A percentile compares a stretch with the other conserved stretches of the same genome.
Conservation (phyloP, 208 protist genomes). For the Jaenimonas drosophilae region DNA sequence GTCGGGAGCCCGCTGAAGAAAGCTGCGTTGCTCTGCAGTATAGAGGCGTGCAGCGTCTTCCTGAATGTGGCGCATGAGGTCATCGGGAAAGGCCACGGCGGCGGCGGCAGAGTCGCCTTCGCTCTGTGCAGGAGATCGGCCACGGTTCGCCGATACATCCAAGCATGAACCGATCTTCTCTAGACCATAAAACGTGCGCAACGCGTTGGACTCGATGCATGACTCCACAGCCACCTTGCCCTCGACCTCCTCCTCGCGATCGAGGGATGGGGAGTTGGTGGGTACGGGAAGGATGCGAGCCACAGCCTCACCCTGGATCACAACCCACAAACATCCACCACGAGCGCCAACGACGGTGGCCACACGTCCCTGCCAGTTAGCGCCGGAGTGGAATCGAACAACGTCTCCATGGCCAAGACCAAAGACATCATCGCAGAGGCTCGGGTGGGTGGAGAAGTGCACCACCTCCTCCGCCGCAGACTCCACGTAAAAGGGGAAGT, state of each 20-base stretch:
- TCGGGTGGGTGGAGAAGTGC: constrained; percentile 62
- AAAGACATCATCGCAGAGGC: constrained; percentile 48
- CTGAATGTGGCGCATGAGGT: constrained; percentile 13
- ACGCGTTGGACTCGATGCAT: too few relatives aligned
- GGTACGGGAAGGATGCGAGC: constrained; percentile 19
- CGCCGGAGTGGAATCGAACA: constrained; percentile 17
- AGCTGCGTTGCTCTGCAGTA: constrained; percentile 41
- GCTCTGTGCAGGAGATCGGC: too few relatives aligned
- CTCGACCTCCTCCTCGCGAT: not conserved
- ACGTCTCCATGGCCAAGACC: constrained; percentile 44
- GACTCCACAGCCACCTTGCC: too few relatives aligned
- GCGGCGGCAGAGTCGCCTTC: too few relatives aligned
- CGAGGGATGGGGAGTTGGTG: not conserved
- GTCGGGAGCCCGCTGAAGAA: constrained; percentile 76
- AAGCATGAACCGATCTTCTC: too few relatives aligned
- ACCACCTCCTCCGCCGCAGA: constrained; percentile 22
- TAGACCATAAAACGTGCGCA: too few relatives aligned
- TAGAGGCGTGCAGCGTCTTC: constrained; percentile 36
- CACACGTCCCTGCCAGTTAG: constrained; percentile 10
- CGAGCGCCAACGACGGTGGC: constrained; percentile 53
- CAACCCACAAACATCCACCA: constrained; percentile 46
- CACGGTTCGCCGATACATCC: too few relatives aligned
- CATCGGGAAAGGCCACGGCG: constrained; percentile 6
- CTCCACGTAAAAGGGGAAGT: constrained; percentile 61
- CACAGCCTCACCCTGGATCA: constrained; percentile 17